Conservation (phyloP, 139 green algal species). For the Coelastrella sp. region DNA sequence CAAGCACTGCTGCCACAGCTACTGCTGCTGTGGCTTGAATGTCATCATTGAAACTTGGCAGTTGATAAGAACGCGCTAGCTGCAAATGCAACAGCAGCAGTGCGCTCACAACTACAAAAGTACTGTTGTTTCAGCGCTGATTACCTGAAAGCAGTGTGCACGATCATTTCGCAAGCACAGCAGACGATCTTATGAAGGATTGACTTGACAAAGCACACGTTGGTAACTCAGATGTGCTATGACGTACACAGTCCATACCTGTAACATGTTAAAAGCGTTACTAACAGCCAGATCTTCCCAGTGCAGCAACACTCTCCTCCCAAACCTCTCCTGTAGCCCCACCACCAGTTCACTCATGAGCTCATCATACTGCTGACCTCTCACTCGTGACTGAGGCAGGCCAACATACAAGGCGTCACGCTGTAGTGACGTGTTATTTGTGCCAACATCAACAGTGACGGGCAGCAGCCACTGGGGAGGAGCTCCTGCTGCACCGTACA, state of each 20-base stretch:
- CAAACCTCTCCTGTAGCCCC: conserved; percentile 52
- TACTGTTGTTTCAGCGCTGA: no score
- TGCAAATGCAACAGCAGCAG: conserved; percentile 58
- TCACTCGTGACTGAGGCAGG: conserved; percentile 38
- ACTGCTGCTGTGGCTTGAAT: conserved; percentile 76
- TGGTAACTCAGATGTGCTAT: not conserved
- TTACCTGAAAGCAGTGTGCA: no score
- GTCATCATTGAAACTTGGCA: conserved; percentile 90
- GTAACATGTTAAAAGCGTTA: conserved; percentile 81
- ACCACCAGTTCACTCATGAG: conserved; percentile 60
- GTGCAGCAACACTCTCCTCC: conserved; percentile 52
- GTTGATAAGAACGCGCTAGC: conserved; percentile 1
- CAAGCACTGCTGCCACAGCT: conserved; percentile 53
- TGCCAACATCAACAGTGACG: conserved; percentile 86
- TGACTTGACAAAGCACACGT: no score
- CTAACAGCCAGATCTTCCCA: conserved; percentile 64
- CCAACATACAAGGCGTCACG: conserved; percentile 82
- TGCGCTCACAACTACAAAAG: conserved; percentile 46
- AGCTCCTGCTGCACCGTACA: conserved; percentile 67
- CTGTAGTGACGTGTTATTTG: conserved; percentile 79
- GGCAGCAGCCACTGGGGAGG: conserved; percentile 76
- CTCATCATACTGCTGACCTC: conserved; percentile 55
- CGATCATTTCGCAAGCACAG: no score
- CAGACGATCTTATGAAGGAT: no score
- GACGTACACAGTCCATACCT: conserved; percentile 2